Percentiles rank a stretch among this genome's conserved stretches.
Conservation (phyloP, 768 basidiomycete species). For the Russula foetens region DNA sequence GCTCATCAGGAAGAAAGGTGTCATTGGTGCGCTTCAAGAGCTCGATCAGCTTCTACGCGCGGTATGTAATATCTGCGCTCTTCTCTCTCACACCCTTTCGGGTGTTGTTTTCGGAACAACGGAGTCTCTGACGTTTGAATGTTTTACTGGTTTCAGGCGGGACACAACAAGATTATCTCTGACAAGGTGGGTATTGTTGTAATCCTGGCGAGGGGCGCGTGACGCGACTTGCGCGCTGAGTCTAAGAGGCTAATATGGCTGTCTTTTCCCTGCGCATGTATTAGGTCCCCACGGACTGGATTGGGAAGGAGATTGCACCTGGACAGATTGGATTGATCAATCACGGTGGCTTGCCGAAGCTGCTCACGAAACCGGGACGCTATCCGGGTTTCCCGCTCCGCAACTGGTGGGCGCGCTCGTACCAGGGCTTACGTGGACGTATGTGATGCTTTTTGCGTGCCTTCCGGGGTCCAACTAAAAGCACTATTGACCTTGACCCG, state of each 20-base stretch:
- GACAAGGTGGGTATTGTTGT: constrained; percentile 37
- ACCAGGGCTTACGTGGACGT: constrained; percentile 62
- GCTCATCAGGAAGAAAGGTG: constrained; percentile 54
- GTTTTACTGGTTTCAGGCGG: constrained; percentile 36
- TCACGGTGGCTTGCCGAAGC: constrained; percentile 75
- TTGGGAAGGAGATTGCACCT: constrained; percentile 62
- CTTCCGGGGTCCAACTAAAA: neutral
- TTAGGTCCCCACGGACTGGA: constrained; percentile 57
- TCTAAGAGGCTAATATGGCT: neutral
- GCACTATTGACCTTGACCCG: neutral
- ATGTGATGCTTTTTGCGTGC: constrained; percentile 23
- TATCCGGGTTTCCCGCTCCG: constrained; percentile 70
- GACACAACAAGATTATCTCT: constrained; percentile 50
- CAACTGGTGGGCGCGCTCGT: constrained; percentile 82
- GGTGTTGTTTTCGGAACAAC: too few relatives aligned
- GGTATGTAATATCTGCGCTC: constrained; percentile 26
- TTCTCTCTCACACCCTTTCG: neutral
- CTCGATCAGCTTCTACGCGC: constrained; percentile 54
- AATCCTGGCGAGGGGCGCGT: neutral
- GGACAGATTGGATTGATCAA: constrained; percentile 69
- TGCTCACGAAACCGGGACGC: constrained; percentile 65
- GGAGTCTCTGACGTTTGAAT: neutral
- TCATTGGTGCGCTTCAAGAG: constrained; percentile 60
- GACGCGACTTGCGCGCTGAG: neutral
- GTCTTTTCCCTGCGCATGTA: neutral